phyloP scores from a whole-genome alignment of 1,139 yeast genomes.

The Suhomyces bolitotheri region DNA sequence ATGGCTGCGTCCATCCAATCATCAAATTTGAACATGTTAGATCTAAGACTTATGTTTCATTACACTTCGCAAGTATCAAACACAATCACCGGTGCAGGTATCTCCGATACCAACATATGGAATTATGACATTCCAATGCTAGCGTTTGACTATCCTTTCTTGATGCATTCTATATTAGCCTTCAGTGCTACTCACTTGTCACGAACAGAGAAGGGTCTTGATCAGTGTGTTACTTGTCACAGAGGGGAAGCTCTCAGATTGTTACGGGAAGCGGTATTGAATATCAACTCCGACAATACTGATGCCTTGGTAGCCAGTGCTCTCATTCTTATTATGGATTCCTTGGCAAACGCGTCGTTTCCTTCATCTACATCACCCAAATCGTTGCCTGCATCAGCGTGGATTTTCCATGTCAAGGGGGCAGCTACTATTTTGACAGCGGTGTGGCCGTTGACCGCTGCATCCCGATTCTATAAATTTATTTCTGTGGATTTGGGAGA shows the following conservation, averaged over 20 bases:
- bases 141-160: conserved; percentile 84
- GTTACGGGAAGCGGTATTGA: conserved; percentile 79
- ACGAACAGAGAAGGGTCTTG: conserved; percentile 72
- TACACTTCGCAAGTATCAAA: conserved; percentile 82
- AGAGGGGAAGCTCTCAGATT: conserved; percentile 82
- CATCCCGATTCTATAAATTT: conserved; percentile 70
- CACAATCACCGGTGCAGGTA: conserved; percentile 88
- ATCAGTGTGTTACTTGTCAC: conserved; percentile 82
- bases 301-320: conserved; percentile 95
- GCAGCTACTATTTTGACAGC: conserved; percentile 94
- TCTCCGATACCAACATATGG: conserved; percentile 87
- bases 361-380: conserved; percentile 63
- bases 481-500: conserved; percentile 81
- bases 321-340: conserved; percentile 83
- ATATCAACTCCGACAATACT: conserved; percentile 79
- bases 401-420: conserved; percentile 96
- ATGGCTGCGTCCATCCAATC: conserved; percentile 19
- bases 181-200: conserved; percentile 91
- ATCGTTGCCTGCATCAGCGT: conserved; percentile 85
- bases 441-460: conserved; percentile 88
- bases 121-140: conserved; percentile 80
- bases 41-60: conserved; percentile 80
- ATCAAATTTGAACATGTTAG: conserved; percentile 63
- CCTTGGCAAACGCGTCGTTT: conserved; percentile 86
- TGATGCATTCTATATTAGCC: conserved; percentile 89